Evolutionary conservation across 768 basidiomycete genomes (phyloP).

Genomic region (Polyporus arcularius): DNA sequence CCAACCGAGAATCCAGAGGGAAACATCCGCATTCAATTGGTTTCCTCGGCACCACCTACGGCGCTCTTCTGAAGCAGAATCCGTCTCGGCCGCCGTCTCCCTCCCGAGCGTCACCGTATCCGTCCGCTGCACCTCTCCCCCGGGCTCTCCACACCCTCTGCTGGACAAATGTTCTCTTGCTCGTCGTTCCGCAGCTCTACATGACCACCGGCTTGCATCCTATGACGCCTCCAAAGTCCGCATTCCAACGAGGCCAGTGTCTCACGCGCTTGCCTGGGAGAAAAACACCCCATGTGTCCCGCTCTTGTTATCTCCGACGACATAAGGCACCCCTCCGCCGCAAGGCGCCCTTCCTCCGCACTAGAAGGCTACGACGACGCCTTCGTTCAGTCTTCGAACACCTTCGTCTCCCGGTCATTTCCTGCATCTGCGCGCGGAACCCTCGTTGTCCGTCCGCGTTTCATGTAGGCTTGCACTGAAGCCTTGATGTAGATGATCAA

Average conservation of each 20-base stretch:
- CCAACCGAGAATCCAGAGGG: slow-evolving; percentile 10
- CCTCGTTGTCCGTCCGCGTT: slow-evolving; percentile 1
- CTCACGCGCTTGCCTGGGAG: slow-evolving; percentile 14
- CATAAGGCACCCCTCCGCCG: slow-evolving; percentile 3
- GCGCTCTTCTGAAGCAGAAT: slow-evolving; percentile 9
- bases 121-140: not conserved
- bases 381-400: slow-evolving; percentile 8
- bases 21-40: slow-evolving; percentile 9
- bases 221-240: slow-evolving; percentile 16
- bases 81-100: slow-evolving; percentile 15
- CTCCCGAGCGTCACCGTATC: slow-evolving; percentile 11
- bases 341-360: slow-evolving; percentile 4
- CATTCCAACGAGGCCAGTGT: not conserved
- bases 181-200: slow-evolving; percentile 13
- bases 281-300: slow-evolving; percentile 12
- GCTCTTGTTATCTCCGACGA: slow-evolving; percentile 12
- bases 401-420: slow-evolving; percentile 17
- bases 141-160: slow-evolving; percentile 8
- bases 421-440: not conserved
- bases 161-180: slow-evolving; percentile 19
- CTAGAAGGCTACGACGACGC: slow-evolving; percentile 13
- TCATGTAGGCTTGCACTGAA: not conserved
- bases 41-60: slow-evolving; percentile 9
- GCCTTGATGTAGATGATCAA: not conserved
- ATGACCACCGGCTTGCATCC: not conserved